Conservation (phyloP, 148 eudicot species). For the Rhododendron ovatum region DNA sequence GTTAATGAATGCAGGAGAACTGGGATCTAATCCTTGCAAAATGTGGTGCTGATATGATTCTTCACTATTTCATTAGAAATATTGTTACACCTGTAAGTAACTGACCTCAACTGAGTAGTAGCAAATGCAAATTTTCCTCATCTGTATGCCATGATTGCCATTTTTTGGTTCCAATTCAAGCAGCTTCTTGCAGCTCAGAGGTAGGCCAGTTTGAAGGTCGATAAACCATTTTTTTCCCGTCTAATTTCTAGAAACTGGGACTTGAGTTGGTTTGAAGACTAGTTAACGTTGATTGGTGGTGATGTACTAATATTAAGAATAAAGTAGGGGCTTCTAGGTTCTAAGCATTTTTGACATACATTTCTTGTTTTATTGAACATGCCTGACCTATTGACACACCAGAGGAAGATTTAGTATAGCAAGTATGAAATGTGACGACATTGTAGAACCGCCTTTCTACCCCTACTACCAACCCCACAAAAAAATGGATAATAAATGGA, state of each 20-base stretch:
- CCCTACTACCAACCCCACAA: neutral
- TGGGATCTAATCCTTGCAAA: slow-evolving; percentile 23
- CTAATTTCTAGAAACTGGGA: neutral
- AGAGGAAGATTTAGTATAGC: neutral
- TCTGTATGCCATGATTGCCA: neutral
- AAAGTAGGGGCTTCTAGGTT: neutral
- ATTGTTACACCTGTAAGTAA: slow-evolving; percentile 22
- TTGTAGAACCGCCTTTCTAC: neutral
- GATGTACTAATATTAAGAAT: neutral
- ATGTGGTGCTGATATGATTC: slow-evolving; percentile 12
- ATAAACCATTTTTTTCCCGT: neutral
- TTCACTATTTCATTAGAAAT: slow-evolving; percentile 18
- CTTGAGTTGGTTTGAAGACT: neutral
- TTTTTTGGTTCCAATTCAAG: neutral
- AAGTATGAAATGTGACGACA: neutral
- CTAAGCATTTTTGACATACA: neutral
- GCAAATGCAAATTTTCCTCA: neutral
- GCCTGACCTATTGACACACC: neutral
- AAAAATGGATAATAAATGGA: neutral
- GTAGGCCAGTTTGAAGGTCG: neutral
- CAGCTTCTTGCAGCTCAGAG: neutral
- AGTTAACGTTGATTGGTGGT: neutral
- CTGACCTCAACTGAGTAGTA: neutral
- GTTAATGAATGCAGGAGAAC: slow-evolving; percentile 22
- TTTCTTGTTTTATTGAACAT: neutral